These are phyloP conservation scores for Phytophthora brassicae DNA, from an alignment of 352 stramenopile genomes.

Conservation along the genomic window DNA sequence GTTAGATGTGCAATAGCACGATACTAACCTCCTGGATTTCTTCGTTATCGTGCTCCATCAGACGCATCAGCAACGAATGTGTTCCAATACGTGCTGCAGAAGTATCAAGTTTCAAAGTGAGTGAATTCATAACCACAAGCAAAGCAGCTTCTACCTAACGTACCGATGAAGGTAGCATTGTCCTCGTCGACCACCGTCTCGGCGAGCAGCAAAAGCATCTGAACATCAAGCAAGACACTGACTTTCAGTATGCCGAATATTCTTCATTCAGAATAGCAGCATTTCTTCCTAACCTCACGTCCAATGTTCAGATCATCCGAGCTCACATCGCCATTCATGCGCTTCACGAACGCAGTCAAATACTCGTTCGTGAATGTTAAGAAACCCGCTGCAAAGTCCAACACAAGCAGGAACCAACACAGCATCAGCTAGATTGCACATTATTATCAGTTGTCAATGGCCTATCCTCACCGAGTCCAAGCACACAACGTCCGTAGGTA, in stretches of 20 bases:
- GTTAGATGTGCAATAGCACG: background rate
- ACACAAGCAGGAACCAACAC: constrained; percentile 1
- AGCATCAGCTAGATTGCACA: background rate
- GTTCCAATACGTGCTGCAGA: constrained; percentile 59
- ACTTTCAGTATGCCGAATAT: background rate
- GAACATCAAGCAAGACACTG: background rate
- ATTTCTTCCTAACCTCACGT: constrained; percentile 31
- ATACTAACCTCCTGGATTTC: constrained; percentile 65
- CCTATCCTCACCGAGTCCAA: constrained; percentile 64
- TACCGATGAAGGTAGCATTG: constrained; percentile 78
- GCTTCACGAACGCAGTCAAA: constrained; percentile 49
- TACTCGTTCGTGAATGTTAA: constrained; percentile 50
- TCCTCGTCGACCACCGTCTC: constrained; percentile 73
- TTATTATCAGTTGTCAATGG: background rate
- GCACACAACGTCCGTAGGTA: constrained; percentile 71
- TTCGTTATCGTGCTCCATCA: constrained; percentile 82
- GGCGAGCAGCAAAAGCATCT: constrained; percentile 41
- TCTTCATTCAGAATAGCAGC: background rate
- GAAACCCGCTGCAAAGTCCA: constrained; percentile 52
- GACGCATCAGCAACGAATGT: constrained; percentile 62
- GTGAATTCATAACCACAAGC: background rate
- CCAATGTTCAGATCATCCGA: constrained; percentile 40
- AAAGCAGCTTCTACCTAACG: constrained; percentile 1
- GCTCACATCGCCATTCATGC: constrained; percentile 16
- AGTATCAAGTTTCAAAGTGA: background rate